Base-by-base conservation (phyloP, 805 yeast genomes). In the Saccharomycopsis oosterbeekiorum region DNA sequence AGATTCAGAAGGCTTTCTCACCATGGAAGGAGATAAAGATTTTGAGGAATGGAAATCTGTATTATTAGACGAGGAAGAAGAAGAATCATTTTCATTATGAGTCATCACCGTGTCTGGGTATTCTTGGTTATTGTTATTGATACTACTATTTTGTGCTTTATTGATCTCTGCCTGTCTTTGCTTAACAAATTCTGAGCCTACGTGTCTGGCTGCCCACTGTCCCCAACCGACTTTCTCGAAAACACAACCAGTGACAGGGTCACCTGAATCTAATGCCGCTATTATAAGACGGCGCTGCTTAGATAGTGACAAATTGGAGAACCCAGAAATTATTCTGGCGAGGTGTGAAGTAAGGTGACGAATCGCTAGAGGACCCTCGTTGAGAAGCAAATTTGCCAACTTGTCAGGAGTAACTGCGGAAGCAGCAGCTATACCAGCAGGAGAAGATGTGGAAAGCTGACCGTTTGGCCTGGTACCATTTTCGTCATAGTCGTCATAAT, bases 161-260 rank as follows among this genome's bases (percentile, higher is more conserved):
- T 58, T 57, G 62, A 60, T 55, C 34, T 58, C 47, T 61, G 61
- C 62, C 17, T 56, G 62, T 34, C 37, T 55, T 14, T 53, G 58
- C n/a, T 64, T 65, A 60, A 76, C 77, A 24, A 69, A 60, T 58
- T 71, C 70, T 10, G 72, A 62, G n/a, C 72, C 70, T 19, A 74
- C 82, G 57, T 76, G 74, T 67, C 84, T 80, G 2, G 92, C 96
- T 26, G 88, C 88, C 98, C 98, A 92, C 71, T 92, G 96, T 63
- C 98, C 98, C 98, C 98, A 92, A 24, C 97, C 97, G 39, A 92
- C 90, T 74, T 92, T 92, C 69, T 90, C 96, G 74, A 92, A 92
- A 15, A 86, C 82, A 53, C 88, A 85, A 5, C 74, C 70, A 55
- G 75, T 69, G 6, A 71, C 71, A 62, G 80, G 79, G 60, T 82